A percentile compares a stretch with the other conserved stretches of the same genome.
These are phyloP conservation scores for Podaxis carcinomalis DNA, from an alignment of 768 basidiomycete species.

Conservation along the genomic window DNA sequence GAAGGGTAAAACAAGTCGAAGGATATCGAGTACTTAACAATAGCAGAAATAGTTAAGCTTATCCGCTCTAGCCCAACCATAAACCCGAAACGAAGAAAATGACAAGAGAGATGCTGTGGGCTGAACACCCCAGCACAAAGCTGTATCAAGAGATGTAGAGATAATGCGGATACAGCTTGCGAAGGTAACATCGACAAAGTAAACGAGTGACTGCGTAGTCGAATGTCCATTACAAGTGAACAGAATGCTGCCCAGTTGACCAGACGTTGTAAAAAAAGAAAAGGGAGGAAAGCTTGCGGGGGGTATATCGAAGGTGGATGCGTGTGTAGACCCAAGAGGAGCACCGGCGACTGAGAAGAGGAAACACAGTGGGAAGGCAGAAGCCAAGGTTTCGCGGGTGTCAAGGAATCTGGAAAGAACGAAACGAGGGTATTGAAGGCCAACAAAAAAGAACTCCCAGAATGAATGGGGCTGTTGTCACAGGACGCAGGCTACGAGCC, in stretches of 20 bases:
- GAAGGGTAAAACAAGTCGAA: background rate
- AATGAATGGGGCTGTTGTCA: background rate
- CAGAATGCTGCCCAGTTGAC: background rate
- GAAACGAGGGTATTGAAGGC: background rate
- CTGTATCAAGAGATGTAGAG: background rate
- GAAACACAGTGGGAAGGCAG: background rate
- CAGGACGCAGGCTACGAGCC: conserved; percentile 1
- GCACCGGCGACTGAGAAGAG: background rate
- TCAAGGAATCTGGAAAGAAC: background rate
- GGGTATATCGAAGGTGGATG: conserved; percentile 12
- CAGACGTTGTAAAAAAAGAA: background rate
- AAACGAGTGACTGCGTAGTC: conserved; percentile 3
- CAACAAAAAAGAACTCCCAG: background rate
- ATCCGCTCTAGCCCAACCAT: conserved; percentile 12
- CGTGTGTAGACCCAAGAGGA: conserved; percentile 1
- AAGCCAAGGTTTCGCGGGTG: conserved; percentile 5
- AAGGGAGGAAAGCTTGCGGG: conserved; percentile 2
- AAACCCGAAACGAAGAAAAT: conserved; percentile 3
- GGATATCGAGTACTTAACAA: conserved; percentile 6
- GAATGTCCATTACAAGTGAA: conserved; percentile 8
- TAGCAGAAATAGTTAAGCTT: conserved; percentile 11
- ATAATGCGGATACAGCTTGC: conserved; percentile 6
- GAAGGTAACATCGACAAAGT: background rate
- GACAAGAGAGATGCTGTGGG: background rate
- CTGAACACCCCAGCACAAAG: background rate